Percentiles rank a stretch among this genome's conserved stretches.
phyloP scores from a whole-genome alignment of 176 grass and related monocot genomes.

The Oryza brachyantha region DNA sequence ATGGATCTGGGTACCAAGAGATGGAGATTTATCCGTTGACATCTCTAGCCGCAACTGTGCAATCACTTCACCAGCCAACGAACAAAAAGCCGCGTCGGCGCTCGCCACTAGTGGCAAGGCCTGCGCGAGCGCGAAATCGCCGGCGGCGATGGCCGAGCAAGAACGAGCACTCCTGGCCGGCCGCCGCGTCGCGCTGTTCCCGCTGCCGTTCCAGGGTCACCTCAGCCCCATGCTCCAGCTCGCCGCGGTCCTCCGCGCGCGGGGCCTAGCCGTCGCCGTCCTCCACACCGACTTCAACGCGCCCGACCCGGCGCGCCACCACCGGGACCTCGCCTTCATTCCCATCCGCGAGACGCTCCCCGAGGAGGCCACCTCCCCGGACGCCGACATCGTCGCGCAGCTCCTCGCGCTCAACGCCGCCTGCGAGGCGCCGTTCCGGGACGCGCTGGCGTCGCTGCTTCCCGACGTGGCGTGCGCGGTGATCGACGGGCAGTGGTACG shows the following conservation, averaged over 20 bases:
- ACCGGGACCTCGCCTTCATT: neutral
- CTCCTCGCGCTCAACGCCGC: slow-evolving; percentile 2
- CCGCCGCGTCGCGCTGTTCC: slow-evolving; percentile 9
- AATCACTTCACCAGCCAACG: no score
- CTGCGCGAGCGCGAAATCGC: no score
- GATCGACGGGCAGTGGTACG: neutral
- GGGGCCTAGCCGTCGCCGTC: slow-evolving; percentile 19
- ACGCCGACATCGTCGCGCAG: neutral
- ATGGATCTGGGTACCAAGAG: no score
- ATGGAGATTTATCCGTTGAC: no score
- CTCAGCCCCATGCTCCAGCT: slow-evolving; percentile 23
- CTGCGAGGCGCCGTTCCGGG: slow-evolving; percentile 12
- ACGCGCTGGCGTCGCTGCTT: neutral
- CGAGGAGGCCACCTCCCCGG: neutral
- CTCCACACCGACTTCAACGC: slow-evolving; percentile 18
- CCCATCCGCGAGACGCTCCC: neutral
- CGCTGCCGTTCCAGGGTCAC: slow-evolving; percentile 5
- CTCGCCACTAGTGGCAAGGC: no score
- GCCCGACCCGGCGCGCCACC: neutral
- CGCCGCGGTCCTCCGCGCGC: neutral
- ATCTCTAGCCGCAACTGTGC: no score
- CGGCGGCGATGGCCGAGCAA: neutral
- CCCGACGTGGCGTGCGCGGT: neutral
- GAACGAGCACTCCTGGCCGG: neutral
- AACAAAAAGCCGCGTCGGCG: no score